A percentile compares a stretch with the other conserved stretches of the same genome.
Conservation (phyloP, 495 filamentous ascomycete genomes). For the Cetradonia linearis region DNA sequence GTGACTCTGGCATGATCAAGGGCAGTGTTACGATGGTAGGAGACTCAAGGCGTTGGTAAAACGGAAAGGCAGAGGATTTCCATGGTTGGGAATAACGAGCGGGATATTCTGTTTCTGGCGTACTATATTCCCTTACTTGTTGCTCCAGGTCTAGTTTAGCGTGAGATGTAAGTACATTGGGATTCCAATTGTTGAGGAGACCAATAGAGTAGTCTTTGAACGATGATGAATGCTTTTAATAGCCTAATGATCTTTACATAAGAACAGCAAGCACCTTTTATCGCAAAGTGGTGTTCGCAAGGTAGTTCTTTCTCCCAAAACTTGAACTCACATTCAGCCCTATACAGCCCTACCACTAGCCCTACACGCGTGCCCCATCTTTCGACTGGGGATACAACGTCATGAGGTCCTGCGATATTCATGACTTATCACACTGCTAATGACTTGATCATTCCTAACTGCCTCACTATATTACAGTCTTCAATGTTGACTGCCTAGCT, state of each 20-base stretch:
- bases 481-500: background rate
- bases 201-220: background rate
- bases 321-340: background rate
- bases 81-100: conserved; percentile 2
- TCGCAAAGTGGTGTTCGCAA: background rate
- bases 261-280: background rate
- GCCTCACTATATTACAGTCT: background rate
- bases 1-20: background rate
- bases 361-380: conserved; percentile 2
- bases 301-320: background rate
- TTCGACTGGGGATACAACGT: conserved; percentile 6
- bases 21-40: background rate
- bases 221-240: background rate
- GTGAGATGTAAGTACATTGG: background rate
- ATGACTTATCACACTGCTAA: background rate
- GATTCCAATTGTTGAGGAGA: background rate
- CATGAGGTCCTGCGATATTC: background rate
- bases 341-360: background rate
- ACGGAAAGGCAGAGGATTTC: background rate
- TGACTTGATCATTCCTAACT: conserved; percentile 1
- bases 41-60: background rate
- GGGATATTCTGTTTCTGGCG: conserved; percentile 7
- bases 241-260: background rate
- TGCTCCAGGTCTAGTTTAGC: background rate
- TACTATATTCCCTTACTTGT: background rate